Percentiles rank a stretch among this genome's conserved stretches.
phyloP scores from a whole-genome alignment of 495 filamentous ascomycete species.

The Friedmanniomyces endolithicus region DNA sequence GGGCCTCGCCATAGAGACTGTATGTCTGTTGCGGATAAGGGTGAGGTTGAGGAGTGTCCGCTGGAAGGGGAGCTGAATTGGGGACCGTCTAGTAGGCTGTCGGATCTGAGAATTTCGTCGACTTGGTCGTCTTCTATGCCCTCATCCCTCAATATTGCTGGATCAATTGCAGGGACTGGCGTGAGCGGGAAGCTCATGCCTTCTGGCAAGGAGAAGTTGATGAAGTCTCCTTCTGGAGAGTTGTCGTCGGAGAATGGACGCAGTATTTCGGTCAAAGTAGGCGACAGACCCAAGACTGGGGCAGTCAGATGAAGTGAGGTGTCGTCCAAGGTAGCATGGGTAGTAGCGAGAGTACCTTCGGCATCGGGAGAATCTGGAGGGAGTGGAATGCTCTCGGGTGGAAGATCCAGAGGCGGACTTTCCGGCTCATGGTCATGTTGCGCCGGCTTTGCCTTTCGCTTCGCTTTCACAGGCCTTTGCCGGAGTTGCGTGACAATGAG shows the following conservation, averaged over 20 bases:
- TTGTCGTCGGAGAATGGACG: slow-evolving; percentile 3
- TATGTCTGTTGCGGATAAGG: not conserved
- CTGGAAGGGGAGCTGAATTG: not conserved
- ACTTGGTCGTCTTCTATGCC: slow-evolving; percentile 2
- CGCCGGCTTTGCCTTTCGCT: slow-evolving; percentile 1
- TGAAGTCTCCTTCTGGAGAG: slow-evolving; percentile 3
- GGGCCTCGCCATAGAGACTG: slow-evolving; percentile 4
- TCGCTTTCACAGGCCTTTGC: slow-evolving; percentile 9
- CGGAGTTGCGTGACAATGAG: not conserved
- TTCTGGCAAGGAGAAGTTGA: slow-evolving; percentile 11
- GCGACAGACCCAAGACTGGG: slow-evolving; percentile 8
- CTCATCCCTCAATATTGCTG: not conserved
- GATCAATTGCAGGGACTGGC: not conserved
- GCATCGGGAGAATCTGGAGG: not conserved
- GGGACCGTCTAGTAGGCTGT: not conserved
- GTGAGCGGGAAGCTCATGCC: slow-evolving; percentile 7
- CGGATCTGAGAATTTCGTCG: not conserved
- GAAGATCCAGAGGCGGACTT: not conserved
- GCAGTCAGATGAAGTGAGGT: not conserved
- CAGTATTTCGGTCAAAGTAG: slow-evolving; percentile 15
- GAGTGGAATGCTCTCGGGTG: not conserved
- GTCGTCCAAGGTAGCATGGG: not conserved
- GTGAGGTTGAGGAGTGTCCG: not conserved
- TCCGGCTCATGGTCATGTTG: not conserved
- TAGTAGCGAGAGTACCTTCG: not conserved